phyloP scores from a whole-genome alignment of 768 basidiomycete genomes.

The Termitomyces sp. region DNA sequence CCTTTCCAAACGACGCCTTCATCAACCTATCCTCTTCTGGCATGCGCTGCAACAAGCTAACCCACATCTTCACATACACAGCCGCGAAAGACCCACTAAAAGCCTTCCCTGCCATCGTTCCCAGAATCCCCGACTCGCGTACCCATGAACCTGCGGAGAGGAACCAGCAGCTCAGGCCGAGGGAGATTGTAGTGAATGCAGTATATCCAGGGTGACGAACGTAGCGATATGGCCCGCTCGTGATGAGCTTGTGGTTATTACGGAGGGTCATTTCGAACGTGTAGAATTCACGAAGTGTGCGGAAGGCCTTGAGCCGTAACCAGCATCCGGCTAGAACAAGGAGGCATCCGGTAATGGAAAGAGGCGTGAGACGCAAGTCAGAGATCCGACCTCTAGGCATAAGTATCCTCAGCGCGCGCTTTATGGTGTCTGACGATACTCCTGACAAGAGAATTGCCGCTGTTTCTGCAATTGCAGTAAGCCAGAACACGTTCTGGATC shows the following conservation, averaged over 20 bases:
- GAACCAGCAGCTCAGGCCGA: not conserved
- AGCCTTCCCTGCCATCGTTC: not conserved
- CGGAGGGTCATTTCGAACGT: conserved; percentile 22
- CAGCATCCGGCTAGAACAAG: conserved; percentile 21
- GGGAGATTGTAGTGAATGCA: not conserved
- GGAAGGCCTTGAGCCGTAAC: conserved; percentile 32
- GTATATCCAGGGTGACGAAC: not conserved
- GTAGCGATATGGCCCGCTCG: not conserved
- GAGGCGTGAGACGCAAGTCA: conserved; percentile 11
- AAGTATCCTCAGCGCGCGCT: not conserved
- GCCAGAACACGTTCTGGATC: not conserved
- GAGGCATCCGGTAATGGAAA: conserved; percentile 26
- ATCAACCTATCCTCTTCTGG: conserved; percentile 10
- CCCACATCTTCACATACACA: not conserved
- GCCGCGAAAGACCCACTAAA: not conserved
- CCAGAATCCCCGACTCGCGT: not conserved
- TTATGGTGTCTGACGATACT: not conserved
- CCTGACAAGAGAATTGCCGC: not conserved
- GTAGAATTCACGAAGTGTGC: conserved; percentile 27
- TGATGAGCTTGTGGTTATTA: not conserved
- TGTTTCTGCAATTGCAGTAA: not conserved
- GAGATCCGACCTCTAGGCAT: not conserved
- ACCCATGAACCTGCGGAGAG: not conserved
- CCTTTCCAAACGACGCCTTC: conserved; percentile 9
- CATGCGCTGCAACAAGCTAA: not conserved